These are phyloP conservation scores for Serpula lacrymans DNA, from an alignment of 768 basidiomycete genomes.

Conservation along the genomic window DNA sequence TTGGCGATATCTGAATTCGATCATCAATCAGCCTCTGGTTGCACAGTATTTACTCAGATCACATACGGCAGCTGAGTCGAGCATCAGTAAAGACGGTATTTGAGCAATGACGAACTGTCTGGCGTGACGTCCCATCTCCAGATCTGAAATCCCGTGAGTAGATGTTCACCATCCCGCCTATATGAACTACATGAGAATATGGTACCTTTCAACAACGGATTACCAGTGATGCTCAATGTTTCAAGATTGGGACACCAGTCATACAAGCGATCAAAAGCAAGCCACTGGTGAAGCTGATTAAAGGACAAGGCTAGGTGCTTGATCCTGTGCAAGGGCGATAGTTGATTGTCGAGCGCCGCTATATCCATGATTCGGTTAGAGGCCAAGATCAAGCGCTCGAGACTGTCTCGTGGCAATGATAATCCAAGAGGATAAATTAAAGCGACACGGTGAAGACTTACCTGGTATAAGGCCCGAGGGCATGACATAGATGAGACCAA, in stretches of 20 bases:
- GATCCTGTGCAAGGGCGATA: slow-evolving; percentile 33
- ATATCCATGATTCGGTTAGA: slow-evolving; percentile 57
- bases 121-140: slow-evolving; percentile 33
- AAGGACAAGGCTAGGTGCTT: slow-evolving; percentile 61
- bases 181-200: neutral
- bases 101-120: slow-evolving; percentile 66
- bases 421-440: slow-evolving; percentile 4
- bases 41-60: slow-evolving; percentile 6
- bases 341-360: slow-evolving; percentile 21
- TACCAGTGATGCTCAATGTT: slow-evolving; percentile 57
- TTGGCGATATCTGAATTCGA: slow-evolving; percentile 52
- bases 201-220: slow-evolving; percentile 60
- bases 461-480: slow-evolving; percentile 44
- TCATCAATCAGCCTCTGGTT: slow-evolving; percentile 8
- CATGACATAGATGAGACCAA: slow-evolving; percentile 50
- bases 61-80: slow-evolving; percentile 67
- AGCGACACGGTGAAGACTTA: slow-evolving; percentile 24
- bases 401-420: slow-evolving; percentile 36
- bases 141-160: slow-evolving; percentile 27
- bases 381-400: slow-evolving; percentile 64
- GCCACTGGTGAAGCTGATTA: slow-evolving; percentile 60
- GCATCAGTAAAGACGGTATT: slow-evolving; percentile 54
- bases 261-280: slow-evolving; percentile 58
- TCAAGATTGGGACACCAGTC: slow-evolving; percentile 68
- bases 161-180: slow-evolving; percentile 3